Evolutionary conservation across 202 grass and related monocot species (phyloP), one percentile per base, ranked within the genome.

Genomic region (Schoenoplectus triqueter): DNA sequence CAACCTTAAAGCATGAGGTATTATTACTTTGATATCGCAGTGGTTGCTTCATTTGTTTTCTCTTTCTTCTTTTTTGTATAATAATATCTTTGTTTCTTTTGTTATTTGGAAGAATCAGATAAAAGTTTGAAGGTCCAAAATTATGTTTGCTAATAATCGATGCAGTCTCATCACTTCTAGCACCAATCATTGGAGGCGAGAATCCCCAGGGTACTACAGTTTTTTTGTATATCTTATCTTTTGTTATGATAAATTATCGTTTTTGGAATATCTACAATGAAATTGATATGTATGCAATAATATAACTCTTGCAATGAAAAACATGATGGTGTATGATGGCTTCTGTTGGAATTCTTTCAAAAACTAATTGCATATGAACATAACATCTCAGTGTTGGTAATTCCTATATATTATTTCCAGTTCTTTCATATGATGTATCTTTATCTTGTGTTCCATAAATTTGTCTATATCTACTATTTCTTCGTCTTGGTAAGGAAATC

Each of bases 351-450:
- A 80, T 94, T 85, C 46, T 82, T 64, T 88, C 92, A 9, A 97
- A 97, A 85, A 92, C 89, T 31, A 80, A 84, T 94, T 78, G 92
- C 94, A 60, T 55, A 90, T 86, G 85, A 97, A 73, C 63, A 92
- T 89, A 92, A 91, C 87, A 51, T 97, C 57, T 76, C 92, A 59
- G 87, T 92, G 66, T 84, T 92, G 92, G 94, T 94, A 91, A 90
- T 59, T 74, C 59, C 10, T 39, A 6, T 60, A 80, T 51, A 66
- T 20, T 62, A 40, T 77, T 72, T 50, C 59, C 21, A 55, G 8
- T 19, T 77, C 22, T 15, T 45, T 74, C 48, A 74, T 74, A 50
- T 13, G 14, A 59, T 59, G 15, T 14, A 59, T 11, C 14, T 59
- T 11, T 59, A 15, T 5, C 14, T 59, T 13, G 56, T 59, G 56